A percentile compares a stretch with the other conserved stretches of the same genome.
phyloP scores from a whole-genome alignment of 2,329 filamentous ascomycete genomes.

The Fusarium algeriense region DNA sequence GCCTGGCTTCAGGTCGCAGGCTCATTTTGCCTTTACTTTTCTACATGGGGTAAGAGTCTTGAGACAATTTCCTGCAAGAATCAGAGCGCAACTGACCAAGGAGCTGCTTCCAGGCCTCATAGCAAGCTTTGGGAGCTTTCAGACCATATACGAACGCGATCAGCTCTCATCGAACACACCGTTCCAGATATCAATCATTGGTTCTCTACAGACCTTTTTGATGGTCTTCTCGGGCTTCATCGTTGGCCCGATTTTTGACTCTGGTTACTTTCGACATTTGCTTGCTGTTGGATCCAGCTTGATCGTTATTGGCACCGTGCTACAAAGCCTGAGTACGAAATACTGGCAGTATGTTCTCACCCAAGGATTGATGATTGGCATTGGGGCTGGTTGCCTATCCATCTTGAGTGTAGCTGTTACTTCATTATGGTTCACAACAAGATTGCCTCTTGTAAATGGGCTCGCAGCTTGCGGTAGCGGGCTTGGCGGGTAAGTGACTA shows the following conservation, averaged over 20 bases:
- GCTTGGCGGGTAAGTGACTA: slow-evolving; percentile 63
- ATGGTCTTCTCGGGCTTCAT: slow-evolving; percentile 45
- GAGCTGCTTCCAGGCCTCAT: slow-evolving; percentile 27
- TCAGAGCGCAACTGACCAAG: neutral
- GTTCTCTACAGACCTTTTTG: slow-evolving; percentile 38
- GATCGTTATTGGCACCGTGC: slow-evolving; percentile 31
- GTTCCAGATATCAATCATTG: slow-evolving; percentile 43
- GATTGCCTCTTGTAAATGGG: slow-evolving; percentile 81
- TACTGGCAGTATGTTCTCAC: slow-evolving; percentile 86
- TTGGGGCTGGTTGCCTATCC: slow-evolving; percentile 80
- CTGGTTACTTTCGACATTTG: slow-evolving; percentile 37
- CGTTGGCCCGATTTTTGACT: slow-evolving; percentile 38
- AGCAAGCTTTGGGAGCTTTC: slow-evolving; percentile 43
- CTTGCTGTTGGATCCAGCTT: slow-evolving; percentile 29
- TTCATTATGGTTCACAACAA: slow-evolving; percentile 79
- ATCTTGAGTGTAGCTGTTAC: slow-evolving; percentile 81
- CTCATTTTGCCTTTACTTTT: slow-evolving; percentile 43
- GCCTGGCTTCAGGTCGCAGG: slow-evolving; percentile 44
- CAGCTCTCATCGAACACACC: slow-evolving; percentile 4
- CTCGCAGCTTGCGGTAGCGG: slow-evolving; percentile 79
- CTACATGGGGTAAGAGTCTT: slow-evolving; percentile 38
- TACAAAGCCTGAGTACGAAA: slow-evolving; percentile 47
- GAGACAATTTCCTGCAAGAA: too few species aligned
- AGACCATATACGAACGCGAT: slow-evolving; percentile 42
- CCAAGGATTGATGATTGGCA: slow-evolving; percentile 77